Base-by-base conservation (phyloP, 2,329 filamentous ascomycete genomes). In the Cladosporium sp. region DNA sequence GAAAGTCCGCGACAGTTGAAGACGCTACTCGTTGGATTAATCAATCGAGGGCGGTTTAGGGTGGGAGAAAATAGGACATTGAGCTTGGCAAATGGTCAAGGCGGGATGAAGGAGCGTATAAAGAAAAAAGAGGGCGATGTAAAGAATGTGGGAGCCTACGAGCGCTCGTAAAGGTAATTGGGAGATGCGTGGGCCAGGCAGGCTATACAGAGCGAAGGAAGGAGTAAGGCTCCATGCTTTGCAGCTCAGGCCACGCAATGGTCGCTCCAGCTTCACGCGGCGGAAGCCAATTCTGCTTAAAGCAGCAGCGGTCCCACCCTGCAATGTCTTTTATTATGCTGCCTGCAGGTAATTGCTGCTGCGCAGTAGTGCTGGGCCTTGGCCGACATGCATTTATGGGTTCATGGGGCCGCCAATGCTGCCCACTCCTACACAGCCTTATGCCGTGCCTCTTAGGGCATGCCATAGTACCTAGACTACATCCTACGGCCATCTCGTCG, bases 201-300 rank as follows among this genome's bases (percentile, higher is more conserved):
- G 34, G 60, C 60, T 63, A 62, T 62, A 43, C 34, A 30, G 49
- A 49, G 49, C 58, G 58, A 61, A 61, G 58, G 60, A 63, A 63
- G 60, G 49, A 63, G 60, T 51, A 54, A 49, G 28, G 36, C 57
- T 30, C 39, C 58, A 49, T 48, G 36, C 25, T 11, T 54, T n/a
- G 23, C 32, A 32, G 60, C 60, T 56, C 14, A 34, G 60, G 54
- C 49, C 60, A 56, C 49, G 23, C 49, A 46, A 63, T 36, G 60
- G 60, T 34, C 49, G 34, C 46, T 43, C 25, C 46, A 53, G 32
- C 46, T 36, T 23, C 30, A 57, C 30, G 28, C 54, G 54, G 8
- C 7, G 28, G 32, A 57, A 57, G 54, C 32, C 54, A 57, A 57
- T 34, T 51, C 13, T 46, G 21, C 39, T 11, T 7, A 21, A n/a